These are phyloP conservation scores for Aspergillus arachidicola DNA, from an alignment of 2,329 filamentous ascomycete genomes.

Conservation along the genomic window DNA sequence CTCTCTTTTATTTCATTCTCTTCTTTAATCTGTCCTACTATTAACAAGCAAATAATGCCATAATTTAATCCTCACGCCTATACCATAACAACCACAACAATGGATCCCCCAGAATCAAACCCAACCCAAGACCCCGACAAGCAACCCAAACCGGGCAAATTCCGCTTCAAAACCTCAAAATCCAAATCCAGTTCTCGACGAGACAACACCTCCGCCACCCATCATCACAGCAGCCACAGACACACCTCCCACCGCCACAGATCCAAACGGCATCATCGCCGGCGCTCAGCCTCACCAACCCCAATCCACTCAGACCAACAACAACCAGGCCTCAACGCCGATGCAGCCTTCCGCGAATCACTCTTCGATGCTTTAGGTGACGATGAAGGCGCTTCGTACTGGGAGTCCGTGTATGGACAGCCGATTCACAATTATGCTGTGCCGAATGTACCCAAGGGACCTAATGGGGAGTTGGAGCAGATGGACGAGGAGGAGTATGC, in stretches of 20 bases:
- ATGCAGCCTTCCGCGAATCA: slow-evolving; percentile 84
- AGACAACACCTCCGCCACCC: slow-evolving; percentile 9
- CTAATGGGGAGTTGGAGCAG: slow-evolving; percentile 65
- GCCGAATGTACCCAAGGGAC: slow-evolving; percentile 50
- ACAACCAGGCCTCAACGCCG: slow-evolving; percentile 56
- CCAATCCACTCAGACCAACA: background rate
- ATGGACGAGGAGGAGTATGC: slow-evolving; percentile 96
- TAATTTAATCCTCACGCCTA: background rate
- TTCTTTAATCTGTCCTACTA: background rate
- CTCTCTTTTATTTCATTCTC: too few species aligned
- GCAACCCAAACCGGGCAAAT: slow-evolving; percentile 25
- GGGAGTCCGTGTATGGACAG: slow-evolving; percentile 95
- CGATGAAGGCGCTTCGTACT: slow-evolving; percentile 92
- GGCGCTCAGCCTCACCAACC: background rate
- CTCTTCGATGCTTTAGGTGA: slow-evolving; percentile 97
- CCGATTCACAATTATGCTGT: slow-evolving; percentile 80
- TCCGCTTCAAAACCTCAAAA: slow-evolving; percentile 36
- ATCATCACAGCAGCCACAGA: slow-evolving; percentile 21
- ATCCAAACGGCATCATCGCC: slow-evolving; percentile 20
- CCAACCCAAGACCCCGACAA: slow-evolving; percentile 17
- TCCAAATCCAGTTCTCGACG: slow-evolving; percentile 9
- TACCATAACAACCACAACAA: background rate
- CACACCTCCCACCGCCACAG: slow-evolving; percentile 26
- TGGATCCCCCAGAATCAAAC: background rate
- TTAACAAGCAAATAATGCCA: background rate